These are phyloP conservation scores for Rosa rugosa DNA, from an alignment of 306 rosid genomes.

Conservation along the genomic window DNA sequence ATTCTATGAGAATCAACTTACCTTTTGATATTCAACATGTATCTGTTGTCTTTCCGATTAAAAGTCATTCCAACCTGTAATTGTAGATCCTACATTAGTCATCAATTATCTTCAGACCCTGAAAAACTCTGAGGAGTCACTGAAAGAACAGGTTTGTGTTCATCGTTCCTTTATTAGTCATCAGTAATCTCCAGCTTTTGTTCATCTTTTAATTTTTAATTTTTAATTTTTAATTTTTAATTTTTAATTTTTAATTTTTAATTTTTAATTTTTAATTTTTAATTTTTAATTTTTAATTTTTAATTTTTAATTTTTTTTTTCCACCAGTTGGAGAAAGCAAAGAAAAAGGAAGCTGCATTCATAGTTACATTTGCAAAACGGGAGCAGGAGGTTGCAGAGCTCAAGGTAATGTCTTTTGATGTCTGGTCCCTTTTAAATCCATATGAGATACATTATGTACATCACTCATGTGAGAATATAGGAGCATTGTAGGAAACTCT, in stretches of 20 bases:
- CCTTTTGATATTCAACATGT: constrained; percentile 1
- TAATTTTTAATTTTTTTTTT: constrained; percentile 12
- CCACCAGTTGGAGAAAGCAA: constrained; percentile 82
- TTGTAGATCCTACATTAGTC: constrained; percentile 67
- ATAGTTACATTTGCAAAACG: constrained; percentile 91
- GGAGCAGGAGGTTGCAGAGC: constrained; percentile 92
- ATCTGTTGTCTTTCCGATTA: constrained; percentile 2
- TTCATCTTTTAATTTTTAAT: constrained; percentile 5
- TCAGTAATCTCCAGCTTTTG: constrained; percentile 7
- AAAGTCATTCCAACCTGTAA: constrained; percentile 22
- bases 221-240: neutral
- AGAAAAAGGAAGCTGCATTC: constrained; percentile 97
- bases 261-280: neutral
- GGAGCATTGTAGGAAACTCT: neutral
- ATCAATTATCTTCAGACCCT: constrained; percentile 73
- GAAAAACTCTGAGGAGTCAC: constrained; percentile 80
- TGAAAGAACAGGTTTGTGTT: constrained; percentile 75
- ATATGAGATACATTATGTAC: neutral
- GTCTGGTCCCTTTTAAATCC: neutral
- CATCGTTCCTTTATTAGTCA: constrained; percentile 11
- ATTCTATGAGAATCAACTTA: neutral
- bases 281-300: neutral
- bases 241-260: neutral
- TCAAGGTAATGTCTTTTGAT: constrained; percentile 57
- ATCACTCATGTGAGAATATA: neutral